phyloP scores from a whole-genome alignment of 495 filamentous ascomycete genomes.

The Neurospora tetrasperma region DNA sequence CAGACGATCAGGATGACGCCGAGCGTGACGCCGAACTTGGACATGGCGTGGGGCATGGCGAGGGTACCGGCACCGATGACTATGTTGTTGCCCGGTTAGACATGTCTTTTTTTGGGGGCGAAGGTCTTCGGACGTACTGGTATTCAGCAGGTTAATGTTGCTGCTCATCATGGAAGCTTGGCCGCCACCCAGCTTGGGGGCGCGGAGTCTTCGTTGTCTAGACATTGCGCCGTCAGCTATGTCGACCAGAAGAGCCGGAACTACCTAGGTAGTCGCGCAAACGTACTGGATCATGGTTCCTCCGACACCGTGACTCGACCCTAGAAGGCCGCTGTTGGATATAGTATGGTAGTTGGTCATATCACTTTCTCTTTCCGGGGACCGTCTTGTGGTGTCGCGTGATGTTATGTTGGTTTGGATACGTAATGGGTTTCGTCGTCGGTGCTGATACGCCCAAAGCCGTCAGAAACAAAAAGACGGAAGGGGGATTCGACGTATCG shows the following conservation, averaged over 20 bases:
- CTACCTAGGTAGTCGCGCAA: not conserved
- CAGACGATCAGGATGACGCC: slow-evolving; percentile 80
- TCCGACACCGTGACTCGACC: not conserved
- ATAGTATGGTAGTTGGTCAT: not conserved
- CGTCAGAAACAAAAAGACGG: not conserved
- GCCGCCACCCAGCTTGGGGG: slow-evolving; percentile 43
- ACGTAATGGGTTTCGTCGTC: not conserved
- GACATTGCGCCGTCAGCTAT: not conserved
- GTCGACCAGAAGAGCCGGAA: not conserved
- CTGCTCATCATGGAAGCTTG: slow-evolving; percentile 84
- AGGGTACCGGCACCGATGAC: slow-evolving; percentile 90
- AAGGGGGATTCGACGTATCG: not conserved
- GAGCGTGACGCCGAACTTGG: slow-evolving; percentile 78
- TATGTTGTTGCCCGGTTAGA: slow-evolving; percentile 23
- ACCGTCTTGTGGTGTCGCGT: not conserved
- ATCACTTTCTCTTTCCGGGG: not conserved
- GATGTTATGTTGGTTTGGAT: not conserved
- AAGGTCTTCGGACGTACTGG: slow-evolving; percentile 46
- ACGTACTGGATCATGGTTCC: not conserved
- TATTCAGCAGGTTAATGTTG: slow-evolving; percentile 92
- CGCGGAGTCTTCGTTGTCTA: slow-evolving; percentile 25
- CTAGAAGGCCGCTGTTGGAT: not conserved
- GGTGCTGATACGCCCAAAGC: not conserved
- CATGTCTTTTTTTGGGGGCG: not conserved
- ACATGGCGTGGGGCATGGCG: slow-evolving; percentile 88